These are phyloP conservation scores for Umbelopsis sp. DNA, from an alignment of 371 early-diverging fungal genomes.

Conservation along the genomic window DNA sequence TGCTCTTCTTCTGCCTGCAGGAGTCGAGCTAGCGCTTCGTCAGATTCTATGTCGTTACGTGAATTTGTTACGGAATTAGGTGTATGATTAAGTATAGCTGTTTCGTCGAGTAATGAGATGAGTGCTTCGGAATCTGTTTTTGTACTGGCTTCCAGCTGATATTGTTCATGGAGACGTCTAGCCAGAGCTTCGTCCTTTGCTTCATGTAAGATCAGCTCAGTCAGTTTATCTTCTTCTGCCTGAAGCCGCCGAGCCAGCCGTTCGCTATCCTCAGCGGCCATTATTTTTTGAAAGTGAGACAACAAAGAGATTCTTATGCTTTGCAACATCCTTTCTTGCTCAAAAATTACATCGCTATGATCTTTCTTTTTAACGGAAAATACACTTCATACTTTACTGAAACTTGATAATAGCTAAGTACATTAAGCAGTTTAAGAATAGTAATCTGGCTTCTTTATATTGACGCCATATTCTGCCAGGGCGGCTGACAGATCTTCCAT, in stretches of 20 bases:
- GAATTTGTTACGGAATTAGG: background rate
- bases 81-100: background rate
- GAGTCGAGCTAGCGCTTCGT: slow-evolving; percentile 42
- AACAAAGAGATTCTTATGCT: background rate
- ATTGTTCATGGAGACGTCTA: background rate
- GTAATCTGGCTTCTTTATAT: slow-evolving; percentile 94
- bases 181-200: background rate
- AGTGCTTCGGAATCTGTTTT: background rate
- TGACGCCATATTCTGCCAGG: slow-evolving; percentile 92
- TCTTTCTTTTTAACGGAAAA: too few relatives aligned
- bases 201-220: background rate
- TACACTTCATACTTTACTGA: background rate
- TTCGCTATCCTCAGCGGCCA: slow-evolving; percentile 18
- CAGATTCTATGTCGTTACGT: slow-evolving; percentile 12
- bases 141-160: background rate
- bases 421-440: slow-evolving; percentile 44
- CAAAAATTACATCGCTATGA: background rate
- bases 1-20: slow-evolving; percentile 40
- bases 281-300: background rate
- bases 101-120: background rate
- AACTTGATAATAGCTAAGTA: background rate
- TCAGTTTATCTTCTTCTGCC: background rate
- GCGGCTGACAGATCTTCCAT: slow-evolving; percentile 94
- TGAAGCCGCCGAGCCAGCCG: slow-evolving; percentile 17
- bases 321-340: background rate